Percentiles rank a stretch among this genome's conserved stretches.
Evolutionary conservation across 2,329 filamentous ascomycete genomes (phyloP).

Genomic region (Pseudocercospora fuligena): DNA sequence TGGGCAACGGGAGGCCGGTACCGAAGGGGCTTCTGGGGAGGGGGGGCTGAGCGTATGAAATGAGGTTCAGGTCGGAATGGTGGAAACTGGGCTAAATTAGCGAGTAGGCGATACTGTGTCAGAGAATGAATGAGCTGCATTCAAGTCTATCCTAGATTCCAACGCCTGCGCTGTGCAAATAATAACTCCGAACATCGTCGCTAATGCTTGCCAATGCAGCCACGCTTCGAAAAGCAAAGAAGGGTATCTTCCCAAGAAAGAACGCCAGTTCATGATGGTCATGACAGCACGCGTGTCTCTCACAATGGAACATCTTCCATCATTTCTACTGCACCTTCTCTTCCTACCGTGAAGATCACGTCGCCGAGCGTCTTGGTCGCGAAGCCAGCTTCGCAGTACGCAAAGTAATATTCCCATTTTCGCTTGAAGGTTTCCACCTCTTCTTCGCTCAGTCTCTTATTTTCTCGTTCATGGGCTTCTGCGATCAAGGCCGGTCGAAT

Average conservation of each 20-base stretch:
- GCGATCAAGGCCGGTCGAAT: constrained; percentile 65
- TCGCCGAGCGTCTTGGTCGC: constrained; percentile 73
- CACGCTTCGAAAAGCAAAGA: constrained; percentile 9
- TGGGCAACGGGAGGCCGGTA: not conserved
- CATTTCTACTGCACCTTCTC: constrained; percentile 68
- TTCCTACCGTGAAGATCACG: constrained; percentile 71
- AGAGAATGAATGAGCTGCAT: not conserved
- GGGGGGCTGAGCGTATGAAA: too few species aligned
- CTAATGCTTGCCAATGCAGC: constrained; percentile 3
- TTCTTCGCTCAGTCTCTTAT: constrained; percentile 57
- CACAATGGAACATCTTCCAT: constrained; percentile 72
- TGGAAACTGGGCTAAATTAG: too few species aligned
- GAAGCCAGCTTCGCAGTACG: constrained; percentile 76
- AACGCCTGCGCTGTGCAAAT: constrained; percentile 3
- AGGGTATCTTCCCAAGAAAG: constrained; percentile 3
- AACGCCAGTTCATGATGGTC: constrained; percentile 2
- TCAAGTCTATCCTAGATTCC: not conserved
- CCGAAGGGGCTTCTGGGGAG: not conserved
- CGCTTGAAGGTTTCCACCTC: constrained; percentile 70
- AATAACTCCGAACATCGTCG: not conserved
- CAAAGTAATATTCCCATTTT: constrained; percentile 81
- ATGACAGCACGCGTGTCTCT: constrained; percentile 21
- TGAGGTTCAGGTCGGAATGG: too few species aligned
- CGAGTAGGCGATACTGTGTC: too few species aligned
- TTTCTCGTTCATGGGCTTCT: constrained; percentile 58